A percentile compares a stretch with the other conserved stretches of the same genome.
phyloP scores from a whole-genome alignment of 495 filamentous ascomycete genomes.

The Xylaria flabelliformis region DNA sequence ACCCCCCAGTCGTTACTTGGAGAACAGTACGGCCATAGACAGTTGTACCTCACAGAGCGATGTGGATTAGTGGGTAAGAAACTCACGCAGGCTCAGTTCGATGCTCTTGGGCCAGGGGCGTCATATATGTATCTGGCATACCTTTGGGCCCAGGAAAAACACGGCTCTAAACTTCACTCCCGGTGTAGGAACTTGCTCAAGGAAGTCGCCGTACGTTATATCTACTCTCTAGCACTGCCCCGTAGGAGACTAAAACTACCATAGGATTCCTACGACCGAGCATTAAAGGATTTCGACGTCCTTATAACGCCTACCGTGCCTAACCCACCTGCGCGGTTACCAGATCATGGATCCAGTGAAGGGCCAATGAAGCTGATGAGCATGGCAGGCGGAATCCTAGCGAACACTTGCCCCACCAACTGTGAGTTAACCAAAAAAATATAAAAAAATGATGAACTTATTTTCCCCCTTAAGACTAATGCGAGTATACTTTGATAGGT shows the following conservation, averaged over 20 bases:
- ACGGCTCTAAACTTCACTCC: conserved; percentile 41
- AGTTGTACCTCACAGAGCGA: conserved; percentile 42
- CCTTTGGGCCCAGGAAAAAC: conserved; percentile 40
- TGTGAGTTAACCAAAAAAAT: conserved; percentile 21
- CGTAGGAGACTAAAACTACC: neutral
- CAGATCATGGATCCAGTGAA: conserved; percentile 14
- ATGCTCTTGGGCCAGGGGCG: conserved; percentile 43
- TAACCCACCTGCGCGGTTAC: conserved; percentile 36
- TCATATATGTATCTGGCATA: conserved; percentile 43
- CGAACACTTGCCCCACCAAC: conserved; percentile 64
- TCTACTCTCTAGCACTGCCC: neutral
- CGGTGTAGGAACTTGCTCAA: conserved; percentile 42
- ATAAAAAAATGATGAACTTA: too few species aligned
- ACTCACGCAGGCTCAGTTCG: conserved; percentile 44
- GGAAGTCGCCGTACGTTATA: conserved; percentile 28
- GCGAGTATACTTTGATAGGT: conserved; percentile 27
- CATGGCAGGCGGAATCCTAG: conserved; percentile 53
- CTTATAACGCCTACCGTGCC: conserved; percentile 56
- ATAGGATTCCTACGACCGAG: conserved; percentile 44
- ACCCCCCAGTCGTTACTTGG: conserved; percentile 33
- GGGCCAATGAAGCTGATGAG: conserved; percentile 49
- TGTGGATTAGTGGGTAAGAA: conserved; percentile 34
- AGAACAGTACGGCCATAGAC: conserved; percentile 41
- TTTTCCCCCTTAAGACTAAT: neutral
- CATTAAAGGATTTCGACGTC: conserved; percentile 52